Base-by-base conservation (phyloP, 75 land plant genomes). In the Sequoia sempervirens region DNA sequence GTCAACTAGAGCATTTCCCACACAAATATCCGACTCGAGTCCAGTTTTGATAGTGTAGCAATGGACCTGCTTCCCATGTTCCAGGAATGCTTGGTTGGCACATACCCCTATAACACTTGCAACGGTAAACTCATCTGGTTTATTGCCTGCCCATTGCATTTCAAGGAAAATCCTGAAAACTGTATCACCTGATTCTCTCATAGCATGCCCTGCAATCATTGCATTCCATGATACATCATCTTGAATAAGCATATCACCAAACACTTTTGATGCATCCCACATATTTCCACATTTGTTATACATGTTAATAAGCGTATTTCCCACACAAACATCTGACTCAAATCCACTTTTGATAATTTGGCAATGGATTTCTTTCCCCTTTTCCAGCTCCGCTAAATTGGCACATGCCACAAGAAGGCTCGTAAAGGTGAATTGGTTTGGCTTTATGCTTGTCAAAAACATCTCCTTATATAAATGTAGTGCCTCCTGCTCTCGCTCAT, bases 1-100 rank as follows among this genome's bases (percentile, higher is more conserved):
- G 53, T 88, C 89, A 52, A 92, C 54, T 13, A 93, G 88, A 79
- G 93, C 85, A 86, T 93, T 95, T 5, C 88, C 90, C 72, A 93
- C 91, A 85, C 85, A 92, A 0, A 68, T 46, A 89, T 93, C 91
- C 6, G 34, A 80, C 17, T 88, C 81, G 5, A 90, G 69, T 11
- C 85, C 74, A 45, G 85, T 85, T 37, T 58, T 69, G 14, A 88
- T 73, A 47, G 83, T 15, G 61, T 86, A 88, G n/a, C 85, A 84
- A 84, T 90, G 91, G 72, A 90, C 73, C 87, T 86, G 85, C 28
- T 85, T 82, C 1, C 91, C 90, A 3, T 86, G 69, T 17, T 61
- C 86, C 78, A 91, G 38, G 18, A 86, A 85, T 20, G 87, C 89
- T 86, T 83, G 32, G 79, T 85, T 84, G 30, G 90, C 64, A 79